phyloP scores from a whole-genome alignment of 805 yeast species.

The Spencermartinsiella europaea region DNA sequence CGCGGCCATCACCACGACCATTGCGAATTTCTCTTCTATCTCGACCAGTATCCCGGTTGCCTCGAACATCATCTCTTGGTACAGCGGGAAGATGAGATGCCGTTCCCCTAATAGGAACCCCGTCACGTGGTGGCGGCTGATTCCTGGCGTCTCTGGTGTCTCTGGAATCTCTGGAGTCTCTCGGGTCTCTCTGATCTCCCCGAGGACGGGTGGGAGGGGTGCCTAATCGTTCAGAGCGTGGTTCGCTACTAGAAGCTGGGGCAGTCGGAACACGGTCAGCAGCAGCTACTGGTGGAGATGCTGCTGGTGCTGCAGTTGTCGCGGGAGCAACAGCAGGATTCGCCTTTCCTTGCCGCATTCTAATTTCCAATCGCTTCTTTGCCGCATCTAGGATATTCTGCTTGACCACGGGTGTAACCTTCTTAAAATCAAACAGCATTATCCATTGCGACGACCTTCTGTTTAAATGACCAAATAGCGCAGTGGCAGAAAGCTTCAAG shows the following conservation, averaged over 20 bases:
- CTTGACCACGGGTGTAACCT: constrained; percentile 23
- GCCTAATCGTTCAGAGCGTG: no score
- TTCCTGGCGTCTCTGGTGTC: constrained; percentile 1
- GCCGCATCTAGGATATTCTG: constrained; percentile 18
- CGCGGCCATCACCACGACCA: constrained; percentile 1
- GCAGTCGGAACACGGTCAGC: no score
- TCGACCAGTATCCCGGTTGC: constrained; percentile 11
- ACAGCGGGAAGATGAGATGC: neutral
- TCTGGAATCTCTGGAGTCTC: neutral
- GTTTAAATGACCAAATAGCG: constrained; percentile 26
- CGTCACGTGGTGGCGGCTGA: neutral
- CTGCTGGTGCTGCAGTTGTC: no score
- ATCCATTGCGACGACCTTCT: constrained; percentile 25
- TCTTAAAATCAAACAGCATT: constrained; percentile 23
- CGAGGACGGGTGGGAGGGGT: no score
- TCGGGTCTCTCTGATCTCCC: constrained; percentile 1
- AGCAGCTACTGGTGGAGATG: no score
- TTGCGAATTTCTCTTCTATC: constrained; percentile 1
- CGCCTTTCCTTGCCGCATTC: neutral
- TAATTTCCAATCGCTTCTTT: constrained; percentile 1
- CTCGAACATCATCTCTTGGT: neutral
- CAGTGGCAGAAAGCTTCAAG: constrained; percentile 62
- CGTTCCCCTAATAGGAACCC: neutral
- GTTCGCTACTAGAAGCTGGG: no score
- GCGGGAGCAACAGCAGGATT: neutral